Base-by-base conservation (phyloP, 2,329 filamentous ascomycete species). In the Lasiodiplodia gonubiensis region DNA sequence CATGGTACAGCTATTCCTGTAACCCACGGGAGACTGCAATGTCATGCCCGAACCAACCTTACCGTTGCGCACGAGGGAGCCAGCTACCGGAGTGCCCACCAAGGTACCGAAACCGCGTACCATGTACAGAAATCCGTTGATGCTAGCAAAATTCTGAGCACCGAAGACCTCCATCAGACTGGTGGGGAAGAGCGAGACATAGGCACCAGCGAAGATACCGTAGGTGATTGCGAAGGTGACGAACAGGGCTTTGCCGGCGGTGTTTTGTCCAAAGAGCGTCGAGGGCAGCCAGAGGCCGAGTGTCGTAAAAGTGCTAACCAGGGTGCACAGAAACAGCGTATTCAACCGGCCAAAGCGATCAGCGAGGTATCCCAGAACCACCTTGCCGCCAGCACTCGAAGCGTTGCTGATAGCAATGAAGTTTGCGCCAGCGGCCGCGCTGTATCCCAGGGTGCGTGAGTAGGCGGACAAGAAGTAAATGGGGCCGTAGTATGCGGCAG, bases 151-250 rank as follows among this genome's bases (percentile, higher is more conserved):
- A 30, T 79, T 70, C 66, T 78, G 72, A 14, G 76, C 71, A 4
- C 79, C 78, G 59, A 80, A 80, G 4, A 80, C 68, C 66, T 80
- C 79, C 16, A 80, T 75, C 55, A 80, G 68, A 18, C 76, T 51
- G 3, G 80, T 75, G 0, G 80, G 79, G 7, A 51, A 51, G 5
- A 85, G 66, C 11, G 74, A 78, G 23, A 85, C 82, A 55, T 84
- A 80, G 0, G 78, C 77, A 7, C 83, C 83, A 0, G 78, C 81
- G 74, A 82, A 84, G 75, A 84, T 83, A 0, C 83, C 83, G 67
- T 83, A 84, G 11, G 83, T 77, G 0, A 77, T 75, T 64, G 78
- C 76, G 25, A 83, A 73, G 48, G 73, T 67, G 23, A 79, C 72
- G 49, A 79, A 79, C 18, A 80, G 71, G 1, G 25, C 48, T 33